Evolutionary conservation across 345 rosid genomes (phyloP).

Genomic region (Linum trigynum): DNA sequence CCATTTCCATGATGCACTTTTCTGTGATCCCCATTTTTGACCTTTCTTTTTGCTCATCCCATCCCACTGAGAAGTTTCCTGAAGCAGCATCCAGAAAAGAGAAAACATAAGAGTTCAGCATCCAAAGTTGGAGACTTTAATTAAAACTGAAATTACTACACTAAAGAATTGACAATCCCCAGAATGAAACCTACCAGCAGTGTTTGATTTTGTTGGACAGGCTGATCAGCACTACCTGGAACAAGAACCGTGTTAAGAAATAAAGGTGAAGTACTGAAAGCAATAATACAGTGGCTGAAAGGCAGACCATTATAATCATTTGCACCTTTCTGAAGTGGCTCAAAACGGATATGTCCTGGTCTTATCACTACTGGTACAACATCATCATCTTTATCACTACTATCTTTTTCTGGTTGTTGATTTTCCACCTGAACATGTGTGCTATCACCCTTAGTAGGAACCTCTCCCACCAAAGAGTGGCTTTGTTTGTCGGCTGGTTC

Average conservation of each 20-base stretch:
- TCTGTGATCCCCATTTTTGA: conserved; percentile 87
- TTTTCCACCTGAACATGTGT: conserved; percentile 32
- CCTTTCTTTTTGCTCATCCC: conserved; percentile 90
- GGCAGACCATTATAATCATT: conserved; percentile 2
- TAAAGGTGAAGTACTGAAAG: neutral
- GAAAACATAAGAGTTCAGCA: neutral
- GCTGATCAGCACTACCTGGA: conserved; percentile 40
- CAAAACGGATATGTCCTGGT: conserved; percentile 94
- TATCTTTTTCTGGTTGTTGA: conserved; percentile 22
- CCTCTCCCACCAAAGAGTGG: neutral
- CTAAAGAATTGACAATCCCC: neutral
- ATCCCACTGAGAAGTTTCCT: conserved; percentile 68
- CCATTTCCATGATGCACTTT: conserved; percentile 37
- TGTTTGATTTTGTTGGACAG: conserved; percentile 33
- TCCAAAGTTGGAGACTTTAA: neutral
- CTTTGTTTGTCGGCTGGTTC: neutral
- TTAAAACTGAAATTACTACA: neutral
- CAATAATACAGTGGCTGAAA: neutral
- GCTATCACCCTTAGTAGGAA: neutral
- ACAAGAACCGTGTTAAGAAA: conserved; percentile 12
- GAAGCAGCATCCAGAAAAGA: conserved; percentile 17
- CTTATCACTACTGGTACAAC: conserved; percentile 63
- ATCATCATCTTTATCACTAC: conserved; percentile 33
- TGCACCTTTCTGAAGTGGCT: conserved; percentile 46
- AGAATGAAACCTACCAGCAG: conserved; percentile 39